Base-by-base conservation (phyloP, 495 filamentous ascomycete species). In the Trichocladium uniseriatum region DNA sequence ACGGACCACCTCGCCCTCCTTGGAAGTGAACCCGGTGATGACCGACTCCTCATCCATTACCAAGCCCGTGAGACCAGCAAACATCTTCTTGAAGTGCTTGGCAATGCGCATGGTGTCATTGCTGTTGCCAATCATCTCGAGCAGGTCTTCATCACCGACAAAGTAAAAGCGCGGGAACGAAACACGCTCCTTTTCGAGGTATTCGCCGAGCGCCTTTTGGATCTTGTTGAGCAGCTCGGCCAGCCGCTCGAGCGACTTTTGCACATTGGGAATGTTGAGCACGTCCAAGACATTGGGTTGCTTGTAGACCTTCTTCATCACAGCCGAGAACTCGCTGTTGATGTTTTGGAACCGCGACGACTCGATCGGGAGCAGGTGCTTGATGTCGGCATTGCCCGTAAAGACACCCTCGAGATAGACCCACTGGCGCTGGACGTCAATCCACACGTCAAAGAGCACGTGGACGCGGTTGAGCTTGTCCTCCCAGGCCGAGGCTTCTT, bases 31-130 rank as follows among this genome's bases (percentile, higher is more conserved):
- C 0, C 89, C 91, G 6, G 86, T 77, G 52, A 99, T 96, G 52
- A 83, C 79, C 31, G 80, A 79, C 52, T 95, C 83, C 49, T 96
- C 89, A 58, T 95, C 89, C 75, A 95, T 87, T 19, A 92, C 73
- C 31, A 99, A 75, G 1, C 91, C 90, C 5, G 82, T 87, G 20
- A 99, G 72, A 43, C 92, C 92, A 46, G 92, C 92, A 71, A 99
- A 99, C 92, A 99, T 99, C 75, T 99, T 99, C 67, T 94, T 88
- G 72, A 99, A 87, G 66, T 99, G 92, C 65, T 97, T 97, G 38
- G 91, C 86, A 49, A 99, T 89, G 21, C 92, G 88, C 57, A 88
- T 72, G 10, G 90, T 94, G 58, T 99, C 92, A 58, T 95, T 96
- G 67, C 89, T 95, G 66, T 99, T 99, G 62, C 92, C 92, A 43